Evolutionary conservation across 1,139 yeast genomes (phyloP), one percentile per base, ranked within the genome.

Genomic region (Entelexis sorbosivorans): DNA sequence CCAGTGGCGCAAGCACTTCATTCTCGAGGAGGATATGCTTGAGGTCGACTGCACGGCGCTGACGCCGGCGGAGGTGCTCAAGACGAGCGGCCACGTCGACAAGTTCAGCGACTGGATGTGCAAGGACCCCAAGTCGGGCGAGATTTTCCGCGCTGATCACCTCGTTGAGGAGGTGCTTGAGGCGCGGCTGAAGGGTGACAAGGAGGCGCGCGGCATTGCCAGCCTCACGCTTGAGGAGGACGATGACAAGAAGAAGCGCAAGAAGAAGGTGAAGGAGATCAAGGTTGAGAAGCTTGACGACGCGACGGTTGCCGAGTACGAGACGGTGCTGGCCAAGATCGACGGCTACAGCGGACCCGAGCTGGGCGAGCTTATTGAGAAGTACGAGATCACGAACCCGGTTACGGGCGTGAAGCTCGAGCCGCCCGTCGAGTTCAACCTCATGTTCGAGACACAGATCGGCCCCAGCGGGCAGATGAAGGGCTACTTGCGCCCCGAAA

Each of bases 31-130:
- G 72, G 97, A 91, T 65, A 93, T 93, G 97, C 78, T 89, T 66
- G 99, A 93, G 70, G 97, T 93, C 54, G 98, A 93, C 73, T 82
- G 95, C 69, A 87, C 98, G 55, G 89, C 91, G 87, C 75, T 93
- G 69, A 93, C 99, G 45, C 98, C 99, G 17, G 82, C 86, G 64
- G 98, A 93, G 67, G 98, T 93, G 44, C 77, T 93, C 68, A 93
- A 93, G 73, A 93, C 98, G 44, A 89, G 97, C 49, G 99, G 99
- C 62, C 99, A 93, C 69, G 98, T 93, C 58, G 98, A 91, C 69
- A 91, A 93, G 75, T 93, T 93, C 67, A 86, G 96, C 58, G 99
- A 93, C 69, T 93, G 96, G 96, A 91, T 93, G 98, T 88, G 96
- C 70, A 82, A 84, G 66, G 99, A 93, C 70, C 74, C 80, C 65